Evolutionary conservation across 2,329 filamentous ascomycete species (phyloP), one percentile per base, ranked within the genome.

Genomic region (Ophiocordyceps camponoti-floridani): DNA sequence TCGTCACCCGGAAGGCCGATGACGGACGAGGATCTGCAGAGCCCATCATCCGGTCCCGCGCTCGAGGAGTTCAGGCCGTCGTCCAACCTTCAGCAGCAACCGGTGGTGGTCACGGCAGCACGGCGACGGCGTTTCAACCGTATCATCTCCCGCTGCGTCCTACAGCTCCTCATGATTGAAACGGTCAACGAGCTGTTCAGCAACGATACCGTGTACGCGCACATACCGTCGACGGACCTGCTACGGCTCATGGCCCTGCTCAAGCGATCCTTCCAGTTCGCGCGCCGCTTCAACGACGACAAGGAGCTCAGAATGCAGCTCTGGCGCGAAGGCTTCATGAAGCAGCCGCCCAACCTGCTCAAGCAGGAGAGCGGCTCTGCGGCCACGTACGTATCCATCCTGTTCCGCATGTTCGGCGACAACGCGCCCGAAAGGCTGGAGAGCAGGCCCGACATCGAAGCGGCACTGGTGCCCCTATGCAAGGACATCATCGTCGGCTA

Each of bases 251-350:
- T 98, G 93, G 77, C 76, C 1, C 72, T 98, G 1, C 72, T 99
- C 28, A 98, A 98, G 65, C 91, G 93, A 58, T 91, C 83, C 27
- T 98, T 94, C 64, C 79, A 93, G 47, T 99, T 99, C 53, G 91
- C 93, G 41, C 88, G 93, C 56, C 84, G 82, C 54, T 99, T 99
- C 71, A 99, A 99, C 61, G 86, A 87, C 50, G 88, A 98, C 64
- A 94, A 94, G 63, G 91, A 96, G 52, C 70, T 99, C 35, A 79
- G 91, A 41, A 94, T 94, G 73, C 78, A 85, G 16, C 71, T 99
- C 16, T 98, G 93, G 86, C 75, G 87, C 43, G 91, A 98, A 60
- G 91, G 93, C 0, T 99, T 98, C 70, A 99, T 99, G 91, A 94
- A 94, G 65, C 91, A 98, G 59, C 89, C 91, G 14, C 91, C 91